These are phyloP conservation scores for Boechera divaricarpa DNA, from an alignment of 345 rosid species.

Conservation along the genomic window DNA sequence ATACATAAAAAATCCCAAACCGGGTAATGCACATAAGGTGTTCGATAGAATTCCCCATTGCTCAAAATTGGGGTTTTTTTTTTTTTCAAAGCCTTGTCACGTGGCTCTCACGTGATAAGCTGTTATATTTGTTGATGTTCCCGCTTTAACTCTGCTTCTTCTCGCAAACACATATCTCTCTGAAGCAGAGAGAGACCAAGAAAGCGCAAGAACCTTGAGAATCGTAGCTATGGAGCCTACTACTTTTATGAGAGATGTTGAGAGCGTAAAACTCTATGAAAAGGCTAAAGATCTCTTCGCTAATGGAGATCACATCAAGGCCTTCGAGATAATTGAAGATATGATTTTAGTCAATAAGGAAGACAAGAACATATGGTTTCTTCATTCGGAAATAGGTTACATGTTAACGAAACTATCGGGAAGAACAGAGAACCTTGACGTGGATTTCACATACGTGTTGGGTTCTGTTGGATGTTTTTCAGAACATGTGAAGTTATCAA, in stretches of 20 bases:
- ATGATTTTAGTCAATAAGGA: neutral
- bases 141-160: slow-evolving; percentile 7
- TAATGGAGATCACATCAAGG: slow-evolving; percentile 7
- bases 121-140: slow-evolving; percentile 6
- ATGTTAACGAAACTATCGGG: neutral
- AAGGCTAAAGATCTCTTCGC: neutral
- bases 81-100: neutral
- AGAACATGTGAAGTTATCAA: neutral
- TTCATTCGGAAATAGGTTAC: neutral
- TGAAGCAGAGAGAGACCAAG: slow-evolving; percentile 26
- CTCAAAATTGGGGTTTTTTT: neutral
- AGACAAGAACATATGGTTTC: neutral
- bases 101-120: slow-evolving; percentile 31
- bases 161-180: slow-evolving; percentile 19
- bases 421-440: neutral
- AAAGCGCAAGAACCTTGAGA: slow-evolving; percentile 18
- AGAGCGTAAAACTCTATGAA: neutral
- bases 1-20: neutral
- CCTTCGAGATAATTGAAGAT: slow-evolving; percentile 19
- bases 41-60: slow-evolving; percentile 30
- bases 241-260: neutral
- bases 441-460: neutral
- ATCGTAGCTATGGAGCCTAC: neutral
- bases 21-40: slow-evolving; percentile 26
- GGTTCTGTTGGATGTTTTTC: slow-evolving; percentile 6